Evolutionary conservation across 805 yeast species (phyloP).

Genomic region (Isabelozyma rhagii): DNA sequence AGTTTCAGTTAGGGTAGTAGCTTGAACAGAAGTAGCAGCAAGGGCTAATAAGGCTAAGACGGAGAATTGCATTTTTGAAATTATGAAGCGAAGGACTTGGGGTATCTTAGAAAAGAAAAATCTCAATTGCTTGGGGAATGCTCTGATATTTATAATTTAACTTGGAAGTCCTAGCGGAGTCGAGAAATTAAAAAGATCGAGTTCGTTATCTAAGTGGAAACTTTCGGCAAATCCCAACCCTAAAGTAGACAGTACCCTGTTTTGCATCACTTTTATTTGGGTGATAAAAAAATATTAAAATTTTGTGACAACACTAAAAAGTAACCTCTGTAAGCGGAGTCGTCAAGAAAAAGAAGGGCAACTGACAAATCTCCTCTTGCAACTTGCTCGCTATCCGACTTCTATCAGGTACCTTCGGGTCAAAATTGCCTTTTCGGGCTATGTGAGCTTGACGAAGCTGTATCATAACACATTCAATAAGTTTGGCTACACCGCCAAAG

Average conservation of each 20-base stretch:
- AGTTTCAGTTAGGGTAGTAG: slow-evolving; percentile 28
- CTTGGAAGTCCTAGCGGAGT: neutral
- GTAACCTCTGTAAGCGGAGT: neutral
- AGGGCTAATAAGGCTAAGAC: slow-evolving; percentile 29
- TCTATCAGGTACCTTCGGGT: no score
- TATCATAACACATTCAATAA: no score
- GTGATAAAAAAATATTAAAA: neutral
- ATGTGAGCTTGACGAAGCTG: no score
- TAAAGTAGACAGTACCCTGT: neutral
- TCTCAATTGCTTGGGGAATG: neutral
- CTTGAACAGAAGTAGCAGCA: slow-evolving; percentile 22
- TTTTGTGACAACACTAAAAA: neutral
- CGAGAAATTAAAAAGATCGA: neutral
- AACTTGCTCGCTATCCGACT: no score
- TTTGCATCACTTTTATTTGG: neutral
- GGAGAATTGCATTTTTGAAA: slow-evolving; percentile 11
- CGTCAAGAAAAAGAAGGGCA: no score
- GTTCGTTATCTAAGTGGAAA: neutral
- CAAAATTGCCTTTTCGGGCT: no score
- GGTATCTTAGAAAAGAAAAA: neutral
- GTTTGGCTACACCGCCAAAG: no score
- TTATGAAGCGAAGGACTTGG: neutral
- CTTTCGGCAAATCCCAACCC: neutral
- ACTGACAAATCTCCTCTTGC: no score
- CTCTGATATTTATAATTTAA: neutral